Conservation (phyloP, 2,329 filamentous ascomycete species). For the Pestalotiopsis sp. region DNA sequence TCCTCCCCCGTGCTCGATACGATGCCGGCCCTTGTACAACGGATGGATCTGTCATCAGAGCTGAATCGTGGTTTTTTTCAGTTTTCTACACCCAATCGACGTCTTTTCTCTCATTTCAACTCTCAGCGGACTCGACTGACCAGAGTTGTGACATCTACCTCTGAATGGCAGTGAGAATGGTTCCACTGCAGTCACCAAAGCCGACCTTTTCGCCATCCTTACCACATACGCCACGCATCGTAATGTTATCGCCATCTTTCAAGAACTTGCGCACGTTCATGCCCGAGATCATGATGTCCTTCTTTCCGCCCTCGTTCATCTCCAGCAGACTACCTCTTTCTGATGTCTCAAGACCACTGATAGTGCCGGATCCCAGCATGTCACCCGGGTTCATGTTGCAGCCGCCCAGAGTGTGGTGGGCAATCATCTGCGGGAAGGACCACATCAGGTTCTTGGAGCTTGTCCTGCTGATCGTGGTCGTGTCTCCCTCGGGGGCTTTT, state of each 20-base stretch:
- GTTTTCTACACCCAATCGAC: not conserved
- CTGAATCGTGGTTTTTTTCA: too few species aligned
- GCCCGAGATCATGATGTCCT: conserved; percentile 40
- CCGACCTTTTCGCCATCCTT: conserved; percentile 39
- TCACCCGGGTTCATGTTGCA: conserved; percentile 77
- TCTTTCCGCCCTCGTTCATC: conserved; percentile 47
- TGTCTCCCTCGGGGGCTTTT: conserved; percentile 45
- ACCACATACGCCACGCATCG: conserved; percentile 40
- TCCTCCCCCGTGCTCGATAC: too few species aligned
- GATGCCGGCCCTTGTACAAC: too few species aligned
- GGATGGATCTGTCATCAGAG: too few species aligned
- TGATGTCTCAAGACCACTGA: conserved; percentile 48
- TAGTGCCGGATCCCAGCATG: conserved; percentile 78
- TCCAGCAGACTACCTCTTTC: conserved; percentile 48
- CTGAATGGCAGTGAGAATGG: conserved; percentile 23
- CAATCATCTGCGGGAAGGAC: conserved; percentile 82
- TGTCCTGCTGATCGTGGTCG: conserved; percentile 61
- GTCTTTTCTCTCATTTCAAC: not conserved
- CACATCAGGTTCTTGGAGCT: conserved; percentile 73
- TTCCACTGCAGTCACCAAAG: conserved; percentile 45
- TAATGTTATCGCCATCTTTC: conserved; percentile 48
- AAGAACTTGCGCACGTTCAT: conserved; percentile 45
- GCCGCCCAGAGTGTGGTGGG: conserved; percentile 77
- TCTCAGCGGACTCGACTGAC: not conserved
- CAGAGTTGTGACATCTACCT: not conserved